Evolutionary conservation across 179 eudicot species (phyloP), one percentile per base, ranked within the genome.

Genomic region (Amaranthus tricolor): DNA sequence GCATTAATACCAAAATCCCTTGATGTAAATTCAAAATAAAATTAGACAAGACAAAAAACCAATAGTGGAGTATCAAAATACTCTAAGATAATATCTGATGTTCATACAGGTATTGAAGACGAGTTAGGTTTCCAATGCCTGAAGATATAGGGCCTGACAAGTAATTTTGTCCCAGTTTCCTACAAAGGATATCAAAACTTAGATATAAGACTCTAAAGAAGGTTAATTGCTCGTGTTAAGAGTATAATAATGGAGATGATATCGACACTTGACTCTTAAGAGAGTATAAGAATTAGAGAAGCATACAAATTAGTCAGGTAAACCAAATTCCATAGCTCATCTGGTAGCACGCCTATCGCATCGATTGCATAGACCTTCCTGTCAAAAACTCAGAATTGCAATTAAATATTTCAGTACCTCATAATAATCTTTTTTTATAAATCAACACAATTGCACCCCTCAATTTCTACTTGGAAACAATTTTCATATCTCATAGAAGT

Each of bases 241-340:
- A 52, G 45, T 68, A 31, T 50, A n/a, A 24, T 15, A 47, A 51
- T 52, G 66, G 52, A 60, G 21, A 50, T 15, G 43, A 7, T 47
- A 56, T 49, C 52, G 47, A 9, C 40, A 73, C 0, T 14, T 5
- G 19, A 10, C 2, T 10, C 13, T 53, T 10, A 1, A 53, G 20
- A 15, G 47, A 53, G 40, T 20, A 66, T 31, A 55, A 13, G 51
- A 66, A n/a, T 6, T 9, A 74, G 31, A 70, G 68, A 49, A 53
- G 24, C 88, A 68, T 90, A 94, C 98, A 94, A 62, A 76, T 86
- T 70, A 66, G 78, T 74, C 76, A 94, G 96, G 78, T 62, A 85
- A 78, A 89, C 89, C 77, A 94, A 82, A 80, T 51, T 86, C 96
- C 94, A 91, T 4, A 92, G 88, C 80, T 85, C 98, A 58, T 94